A percentile compares a stretch with the other conserved stretches of the same genome.
These are phyloP conservation scores for Blastomyces percursus DNA, from an alignment of 2,329 filamentous ascomycete genomes.

Conservation along the genomic window DNA sequence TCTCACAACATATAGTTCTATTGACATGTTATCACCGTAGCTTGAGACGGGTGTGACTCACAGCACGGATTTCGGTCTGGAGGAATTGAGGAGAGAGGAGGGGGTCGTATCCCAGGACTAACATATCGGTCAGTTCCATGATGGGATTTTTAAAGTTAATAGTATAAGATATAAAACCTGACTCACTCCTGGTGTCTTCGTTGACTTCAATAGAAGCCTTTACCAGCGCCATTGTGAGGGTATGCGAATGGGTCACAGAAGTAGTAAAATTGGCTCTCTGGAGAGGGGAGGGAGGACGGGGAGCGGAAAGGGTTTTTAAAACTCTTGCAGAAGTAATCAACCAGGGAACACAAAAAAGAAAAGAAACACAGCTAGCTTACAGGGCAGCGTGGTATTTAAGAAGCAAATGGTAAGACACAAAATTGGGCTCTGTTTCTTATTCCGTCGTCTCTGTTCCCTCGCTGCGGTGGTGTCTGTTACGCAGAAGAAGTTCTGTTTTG, in stretches of 20 bases:
- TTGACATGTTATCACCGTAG: neutral
- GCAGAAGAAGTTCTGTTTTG: neutral
- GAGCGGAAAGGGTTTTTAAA: neutral
- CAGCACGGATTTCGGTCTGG: slow-evolving; percentile 66
- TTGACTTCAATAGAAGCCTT: slow-evolving; percentile 30
- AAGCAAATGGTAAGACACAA: slow-evolving; percentile 1
- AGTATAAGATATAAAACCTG: neutral
- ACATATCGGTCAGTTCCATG: neutral
- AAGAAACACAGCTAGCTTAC: neutral
- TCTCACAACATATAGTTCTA: neutral
- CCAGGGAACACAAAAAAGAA: slow-evolving; percentile 3
- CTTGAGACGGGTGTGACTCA: slow-evolving; percentile 42
- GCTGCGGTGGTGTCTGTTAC: neutral
- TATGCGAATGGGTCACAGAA: neutral
- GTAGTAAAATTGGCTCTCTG: neutral
- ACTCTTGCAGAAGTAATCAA: neutral
- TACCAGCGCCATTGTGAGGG: slow-evolving; percentile 31
- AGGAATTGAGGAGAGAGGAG: slow-evolving; percentile 82
- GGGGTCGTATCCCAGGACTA: slow-evolving; percentile 89
- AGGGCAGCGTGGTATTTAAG: neutral
- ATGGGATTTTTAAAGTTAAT: slow-evolving; percentile 3
- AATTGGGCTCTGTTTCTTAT: neutral
- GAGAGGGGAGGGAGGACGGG: neutral
- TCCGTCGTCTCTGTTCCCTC: neutral
- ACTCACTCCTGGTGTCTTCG: slow-evolving; percentile 37